Evolutionary conservation across 1,139 yeast genomes (phyloP), one percentile per base, ranked within the genome.

Genomic region (Diutina mesorugosa): DNA sequence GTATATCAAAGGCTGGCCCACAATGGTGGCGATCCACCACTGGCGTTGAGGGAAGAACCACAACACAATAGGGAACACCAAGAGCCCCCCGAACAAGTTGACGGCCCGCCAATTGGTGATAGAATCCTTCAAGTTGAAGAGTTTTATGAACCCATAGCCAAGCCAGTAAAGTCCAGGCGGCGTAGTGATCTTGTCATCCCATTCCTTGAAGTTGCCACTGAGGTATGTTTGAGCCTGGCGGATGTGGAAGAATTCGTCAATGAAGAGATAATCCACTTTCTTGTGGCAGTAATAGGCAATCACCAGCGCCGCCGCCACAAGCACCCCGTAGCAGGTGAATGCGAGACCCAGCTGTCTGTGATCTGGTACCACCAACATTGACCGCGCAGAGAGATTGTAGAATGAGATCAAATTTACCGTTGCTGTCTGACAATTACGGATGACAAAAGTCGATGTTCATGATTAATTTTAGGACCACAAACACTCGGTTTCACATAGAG

Each of bases 151-250:
- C 5, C 70, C 56, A 60, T 77, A 78, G 1, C 91, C 95, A 10
- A 90, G 64, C 9, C 78, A 61, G 65, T 93, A 93, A 46, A 93
- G 72, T 0, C 99, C 99, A 1, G 99, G 99, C 1, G 99, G 99
- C 0, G 99, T 93, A 3, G 99, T 93, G 66, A 95, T 90, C 66
- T 91, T 93, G 45, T 83, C 77, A 67, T 93, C 93, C 97, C 98
- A 93, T 1, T 72, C 65, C 14, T 61, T 59, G 70, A 84, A 90
- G 55, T 81, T 72, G 12, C 85, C 85, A 1, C 69, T 63, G 60
- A 90, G 80, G 66, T 87, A 91, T 46, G 73, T 74, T 58, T 81
- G 76, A 14, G 96, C 84, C 70, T 93, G 98, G 7, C 85, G 81
- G 45, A 88, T 74, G 65, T 93, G 99, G 69, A 93, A 93, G 18